phyloP scores from a whole-genome alignment of 2,329 filamentous ascomycete genomes.

The Ceratocystis huliohia region DNA sequence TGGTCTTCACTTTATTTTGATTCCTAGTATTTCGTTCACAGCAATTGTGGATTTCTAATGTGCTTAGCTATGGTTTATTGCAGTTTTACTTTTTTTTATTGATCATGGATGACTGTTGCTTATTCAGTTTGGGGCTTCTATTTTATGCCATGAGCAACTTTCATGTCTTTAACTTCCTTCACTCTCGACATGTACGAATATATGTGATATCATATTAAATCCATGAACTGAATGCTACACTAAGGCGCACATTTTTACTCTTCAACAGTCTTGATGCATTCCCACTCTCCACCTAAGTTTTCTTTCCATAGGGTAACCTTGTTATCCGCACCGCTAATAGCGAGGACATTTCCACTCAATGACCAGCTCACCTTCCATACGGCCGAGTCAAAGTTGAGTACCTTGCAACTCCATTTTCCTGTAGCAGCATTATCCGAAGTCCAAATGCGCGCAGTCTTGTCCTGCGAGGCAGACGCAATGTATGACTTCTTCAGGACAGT shows the following conservation, averaged over 20 bases:
- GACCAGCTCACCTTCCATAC: slow-evolving; percentile 98
- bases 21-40: background rate
- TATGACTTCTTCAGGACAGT: slow-evolving; percentile 92
- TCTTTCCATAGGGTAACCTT: slow-evolving; percentile 98
- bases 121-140: no score
- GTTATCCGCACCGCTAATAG: slow-evolving; percentile 88
- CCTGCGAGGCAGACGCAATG: slow-evolving; percentile 88
- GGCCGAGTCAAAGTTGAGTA: slow-evolving; percentile 74
- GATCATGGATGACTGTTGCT: no score
- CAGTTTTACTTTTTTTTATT: background rate
- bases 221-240: background rate
- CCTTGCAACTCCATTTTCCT: slow-evolving; percentile 71
- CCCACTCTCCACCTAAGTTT: slow-evolving; percentile 91
- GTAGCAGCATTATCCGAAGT: slow-evolving; percentile 52
- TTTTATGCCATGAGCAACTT: no score
- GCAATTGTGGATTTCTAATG: background rate
- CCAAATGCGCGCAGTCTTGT: slow-evolving; percentile 97
- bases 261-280: slow-evolving; percentile 92
- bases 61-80: background rate
- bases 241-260: slow-evolving; percentile 40
- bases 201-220: slow-evolving; percentile 1
- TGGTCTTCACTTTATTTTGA: background rate
- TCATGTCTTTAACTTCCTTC: no score
- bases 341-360: slow-evolving; percentile 88
- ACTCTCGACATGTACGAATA: background rate